Base-by-base conservation (phyloP, 2,329 filamentous ascomycete species). In the Aspergillus sp. region DNA sequence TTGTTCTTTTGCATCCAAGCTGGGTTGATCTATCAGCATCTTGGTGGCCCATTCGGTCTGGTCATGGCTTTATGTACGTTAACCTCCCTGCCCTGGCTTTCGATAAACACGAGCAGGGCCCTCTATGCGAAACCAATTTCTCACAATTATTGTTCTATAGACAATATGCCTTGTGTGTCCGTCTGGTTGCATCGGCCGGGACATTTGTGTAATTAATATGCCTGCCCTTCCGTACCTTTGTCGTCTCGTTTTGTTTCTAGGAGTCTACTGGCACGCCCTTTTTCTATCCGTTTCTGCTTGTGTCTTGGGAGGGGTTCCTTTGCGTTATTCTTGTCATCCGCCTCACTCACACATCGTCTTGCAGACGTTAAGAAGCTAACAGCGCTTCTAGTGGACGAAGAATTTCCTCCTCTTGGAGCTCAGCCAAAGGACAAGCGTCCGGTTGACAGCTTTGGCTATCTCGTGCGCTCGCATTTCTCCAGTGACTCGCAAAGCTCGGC, bases 51-150 rank as follows among this genome's bases (percentile, higher is more conserved):
- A 58, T 68, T 70, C 70, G 70, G 66, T 71, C 68, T 70, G 65
- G 66, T 72, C 65, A 73, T 76, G 74, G 70, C 71, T 75, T 71
- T 73, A 79, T 81, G 79, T 81, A 81, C 75, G 79, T 81, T 81
- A 81, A 80, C 77, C 75, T 79, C 78, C 78, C 77, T 78, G 71
- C 70, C 76, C 75, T 76, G 60, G 70, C 70, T 71, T 74, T 75
- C 66, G 72, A 71, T 67, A 68, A 70, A 70, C 67, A 69, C 70
- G 72, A 76, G 70, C 69, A 70, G 74, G 75, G 71, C 67, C 68
- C 70, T 64, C 64, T 78, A 79, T 77, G 71, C 70, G 74, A 79
- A 78, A 78, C 69, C 70, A 78, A 75, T 71, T 76, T 78, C 77
- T 78, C 77, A 79, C 77, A 73, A 71, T 69, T 70, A 73, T 71